Base-by-base conservation (phyloP, 1,139 yeast species). In the Lodderomyces oxycetoniae region DNA sequence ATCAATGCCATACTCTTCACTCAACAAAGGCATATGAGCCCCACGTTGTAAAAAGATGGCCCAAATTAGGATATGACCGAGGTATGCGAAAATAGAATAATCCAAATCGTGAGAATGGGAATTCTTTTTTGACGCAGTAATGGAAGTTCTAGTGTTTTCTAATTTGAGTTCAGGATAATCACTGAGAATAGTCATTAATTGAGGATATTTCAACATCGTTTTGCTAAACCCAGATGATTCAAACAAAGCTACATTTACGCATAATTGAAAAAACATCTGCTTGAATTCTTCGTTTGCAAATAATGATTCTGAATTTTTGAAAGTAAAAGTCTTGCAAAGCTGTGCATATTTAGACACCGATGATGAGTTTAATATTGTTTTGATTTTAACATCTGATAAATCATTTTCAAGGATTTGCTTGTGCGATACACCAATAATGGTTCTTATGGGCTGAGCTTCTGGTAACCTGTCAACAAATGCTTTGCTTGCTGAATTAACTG, bases 1-100 rank as follows among this genome's bases (percentile, higher is more conserved):
- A 14, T 42, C 40, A 4, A 45, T 32, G 8, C 44, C 44, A 8
- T 57, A 31, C n/a, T 48, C 38, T 5, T 38, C 41, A 21, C 48
- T 45, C 30, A 53, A 48, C 3, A 46, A 36, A 2, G 46, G 43
- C 0, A 42, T 41, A 4, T 48, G 42, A 1, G 49, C 49, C 30
- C 40, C 42, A 32, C 53, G 41, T 41, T 57, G 58, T 38, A 55
- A 57, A 35, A 53, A 50, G 16, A 46, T 49, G 2, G 64, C 63
- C 74, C 74, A 67, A 21, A 67, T 56, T 26, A 67, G 48, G 9
- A 67, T 63, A 42, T 64, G 63, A 2, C 74, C 74, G 29, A 66
- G 52, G 43, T 61, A 60, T 2, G 70, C 51, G 23, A 67, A 55
- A 7, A 63, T 61, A 4, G 63, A 51, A 41, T 67, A 67, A 43